A percentile compares a stretch with the other conserved stretches of the same genome.
phyloP scores from a whole-genome alignment of 2,329 filamentous ascomycete genomes.

The Fusarium sp. region DNA sequence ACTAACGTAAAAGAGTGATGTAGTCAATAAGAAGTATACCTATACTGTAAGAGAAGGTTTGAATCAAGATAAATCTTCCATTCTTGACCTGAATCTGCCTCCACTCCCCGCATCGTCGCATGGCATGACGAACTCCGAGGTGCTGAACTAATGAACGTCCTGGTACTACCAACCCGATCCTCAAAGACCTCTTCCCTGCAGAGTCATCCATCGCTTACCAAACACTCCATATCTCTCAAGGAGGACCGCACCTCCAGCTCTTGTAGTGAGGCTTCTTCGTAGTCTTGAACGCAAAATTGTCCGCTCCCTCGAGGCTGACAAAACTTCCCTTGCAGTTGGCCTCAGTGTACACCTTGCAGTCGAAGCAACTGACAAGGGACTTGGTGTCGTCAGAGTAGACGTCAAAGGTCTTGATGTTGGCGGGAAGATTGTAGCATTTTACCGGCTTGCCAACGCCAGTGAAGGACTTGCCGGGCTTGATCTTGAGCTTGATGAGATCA shows the following conservation, averaged over 20 bases:
- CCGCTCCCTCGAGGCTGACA: neutral
- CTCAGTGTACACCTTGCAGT: neutral
- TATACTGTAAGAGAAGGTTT: neutral
- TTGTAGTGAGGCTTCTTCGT: neutral
- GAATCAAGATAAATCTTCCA: neutral
- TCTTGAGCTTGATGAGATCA: neutral
- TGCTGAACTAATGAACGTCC: neutral
- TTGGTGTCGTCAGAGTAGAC: neutral
- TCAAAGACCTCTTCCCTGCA: neutral
- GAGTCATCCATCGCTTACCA: neutral
- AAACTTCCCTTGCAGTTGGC: neutral
- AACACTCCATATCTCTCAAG: rapidly evolving
- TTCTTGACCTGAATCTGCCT: neutral
- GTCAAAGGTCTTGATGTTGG: neutral
- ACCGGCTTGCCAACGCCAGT: neutral
- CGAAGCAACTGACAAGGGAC: neutral
- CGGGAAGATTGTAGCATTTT: neutral
- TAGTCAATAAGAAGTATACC: neutral
- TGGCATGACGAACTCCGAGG: neutral
- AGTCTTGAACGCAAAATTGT: neutral
- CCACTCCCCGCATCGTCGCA: neutral
- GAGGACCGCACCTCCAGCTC: conserved; percentile 1
- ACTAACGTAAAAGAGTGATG: neutral
- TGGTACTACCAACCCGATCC: neutral
- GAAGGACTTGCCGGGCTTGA: neutral